phyloP scores from a whole-genome alignment of 176 grass and related monocot species.

The Themeda triandra region DNA sequence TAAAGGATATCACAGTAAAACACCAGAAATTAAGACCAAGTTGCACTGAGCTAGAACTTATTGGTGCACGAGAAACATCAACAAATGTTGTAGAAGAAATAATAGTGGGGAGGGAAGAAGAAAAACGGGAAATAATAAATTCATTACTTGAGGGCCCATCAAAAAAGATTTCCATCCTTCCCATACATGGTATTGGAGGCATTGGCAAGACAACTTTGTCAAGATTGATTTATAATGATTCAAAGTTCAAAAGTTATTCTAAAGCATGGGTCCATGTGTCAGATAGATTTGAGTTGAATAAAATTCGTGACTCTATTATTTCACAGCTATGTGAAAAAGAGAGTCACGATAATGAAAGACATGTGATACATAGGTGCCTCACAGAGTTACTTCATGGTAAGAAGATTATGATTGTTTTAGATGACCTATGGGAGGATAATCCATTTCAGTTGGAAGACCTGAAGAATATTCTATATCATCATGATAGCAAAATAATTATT shows the following conservation, averaged over 20 bases:
- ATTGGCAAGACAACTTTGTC: background rate
- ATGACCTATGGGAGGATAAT: background rate
- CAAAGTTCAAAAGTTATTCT: background rate
- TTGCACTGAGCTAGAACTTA: background rate
- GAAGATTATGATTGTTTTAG: background rate
- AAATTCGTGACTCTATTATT: background rate
- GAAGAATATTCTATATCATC: background rate
- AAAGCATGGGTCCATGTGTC: background rate
- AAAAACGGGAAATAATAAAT: background rate
- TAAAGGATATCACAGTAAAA: too few relatives aligned
- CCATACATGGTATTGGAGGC: slow-evolving; percentile 2
- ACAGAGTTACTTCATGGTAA: background rate
- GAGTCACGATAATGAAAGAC: background rate
- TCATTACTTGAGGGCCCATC: background rate
- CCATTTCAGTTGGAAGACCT: background rate
- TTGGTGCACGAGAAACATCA: background rate
- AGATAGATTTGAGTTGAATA: background rate
- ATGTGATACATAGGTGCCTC: background rate
- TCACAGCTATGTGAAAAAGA: background rate
- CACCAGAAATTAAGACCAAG: too few relatives aligned
- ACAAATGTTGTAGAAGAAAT: background rate
- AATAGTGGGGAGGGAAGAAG: background rate
- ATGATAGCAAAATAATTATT: background rate
- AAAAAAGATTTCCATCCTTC: background rate
- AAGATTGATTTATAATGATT: background rate